Evolutionary conservation across 345 rosid species (phyloP), one percentile per base, ranked within the genome.

Genomic region (Diplotaxis tenuifolia): DNA sequence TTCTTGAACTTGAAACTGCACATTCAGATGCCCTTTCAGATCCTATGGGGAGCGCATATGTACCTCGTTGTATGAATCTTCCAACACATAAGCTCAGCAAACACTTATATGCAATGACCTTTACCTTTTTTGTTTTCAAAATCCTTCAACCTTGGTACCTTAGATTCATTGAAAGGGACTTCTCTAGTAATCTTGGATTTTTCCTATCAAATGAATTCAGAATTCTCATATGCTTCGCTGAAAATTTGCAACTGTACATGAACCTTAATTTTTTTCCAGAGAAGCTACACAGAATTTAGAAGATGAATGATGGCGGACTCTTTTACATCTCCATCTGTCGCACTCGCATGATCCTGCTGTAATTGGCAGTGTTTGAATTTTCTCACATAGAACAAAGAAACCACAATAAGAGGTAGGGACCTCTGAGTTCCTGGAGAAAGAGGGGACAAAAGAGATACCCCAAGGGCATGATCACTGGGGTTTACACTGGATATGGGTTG

Each of bases 41-140:
- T 94, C 98, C 74, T 80, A 91, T 53, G 78, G 85, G 72, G 98
- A 83, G 64, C 92, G 88, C 97, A 94, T 89, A 31, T 96, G 85
- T 78, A 94, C 81, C 85, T 94, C 96, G 83, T 94, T 91, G 83
- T 91, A 94, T 1, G 97, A 91, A 80, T 94, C 97, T 84, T 94
- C 97, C 86, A 94, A 81, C 59, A 91, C 93, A 83, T 94, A 91
- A 45, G 97, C 93, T 22, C 98, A 87, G 50, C 96, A 84, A 50
- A 94, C 96, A 76, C 92, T 87, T 21, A 94, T 87, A 65, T 95
- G 95, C 75, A 91, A 75, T 47, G 97, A 87, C 65, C 92, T 88
- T 94, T 88, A 7, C 97, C 83, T 78, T 86, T 88, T 82, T 94
- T 94, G 85, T 94, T 94, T 75, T 91, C 97, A 79, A 94, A 94